Percentiles rank a stretch among this genome's conserved stretches.
Evolutionary conservation across 2,329 filamentous ascomycete genomes (phyloP).

Genomic region (Alternaria panax): DNA sequence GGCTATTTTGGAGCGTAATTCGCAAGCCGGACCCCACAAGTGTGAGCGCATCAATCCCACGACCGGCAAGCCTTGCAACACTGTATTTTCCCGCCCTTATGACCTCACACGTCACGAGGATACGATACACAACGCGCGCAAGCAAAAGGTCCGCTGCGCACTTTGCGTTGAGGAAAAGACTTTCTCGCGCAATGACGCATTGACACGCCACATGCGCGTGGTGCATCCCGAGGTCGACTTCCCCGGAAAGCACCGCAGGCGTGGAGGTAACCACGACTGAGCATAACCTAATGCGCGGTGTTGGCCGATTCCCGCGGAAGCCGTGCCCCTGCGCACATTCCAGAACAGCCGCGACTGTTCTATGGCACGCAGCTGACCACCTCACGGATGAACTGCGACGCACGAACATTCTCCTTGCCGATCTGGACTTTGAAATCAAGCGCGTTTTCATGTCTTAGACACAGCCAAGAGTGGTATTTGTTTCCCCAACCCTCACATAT

Average conservation of each 20-base stretch:
- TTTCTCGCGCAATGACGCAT: conserved; percentile 91
- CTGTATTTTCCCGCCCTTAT: conserved; percentile 93
- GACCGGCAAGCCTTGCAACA: conserved; percentile 93
- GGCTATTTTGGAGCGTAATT: conserved; percentile 71
- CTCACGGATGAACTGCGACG: conserved; percentile 11
- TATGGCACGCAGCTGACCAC: conserved; percentile 18
- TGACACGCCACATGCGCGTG: conserved; percentile 92
- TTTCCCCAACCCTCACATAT: conserved; percentile 1
- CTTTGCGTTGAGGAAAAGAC: conserved; percentile 96
- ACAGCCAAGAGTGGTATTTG: conserved; percentile 3
- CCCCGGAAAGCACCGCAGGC: conserved; percentile 67
- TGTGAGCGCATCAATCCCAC: conserved; percentile 94
- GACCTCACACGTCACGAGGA: conserved; percentile 96
- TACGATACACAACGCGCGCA: conserved; percentile 93
- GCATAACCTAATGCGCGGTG: conserved; percentile 16
- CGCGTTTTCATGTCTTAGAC: neutral
- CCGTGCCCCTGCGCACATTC: conserved; percentile 21
- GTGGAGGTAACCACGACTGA: conserved; percentile 51
- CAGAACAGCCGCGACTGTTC: conserved; percentile 33
- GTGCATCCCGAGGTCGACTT: conserved; percentile 89
- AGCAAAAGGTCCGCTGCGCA: conserved; percentile 92
- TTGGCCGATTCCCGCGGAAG: conserved; percentile 24
- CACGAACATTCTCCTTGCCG: conserved; percentile 11
- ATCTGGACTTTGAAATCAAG: conserved; percentile 3
- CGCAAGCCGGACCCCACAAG: conserved; percentile 89